Evolutionary conservation across 78 protist species (phyloP).

Genomic region (Planoprotostelium fungivorum): DNA sequence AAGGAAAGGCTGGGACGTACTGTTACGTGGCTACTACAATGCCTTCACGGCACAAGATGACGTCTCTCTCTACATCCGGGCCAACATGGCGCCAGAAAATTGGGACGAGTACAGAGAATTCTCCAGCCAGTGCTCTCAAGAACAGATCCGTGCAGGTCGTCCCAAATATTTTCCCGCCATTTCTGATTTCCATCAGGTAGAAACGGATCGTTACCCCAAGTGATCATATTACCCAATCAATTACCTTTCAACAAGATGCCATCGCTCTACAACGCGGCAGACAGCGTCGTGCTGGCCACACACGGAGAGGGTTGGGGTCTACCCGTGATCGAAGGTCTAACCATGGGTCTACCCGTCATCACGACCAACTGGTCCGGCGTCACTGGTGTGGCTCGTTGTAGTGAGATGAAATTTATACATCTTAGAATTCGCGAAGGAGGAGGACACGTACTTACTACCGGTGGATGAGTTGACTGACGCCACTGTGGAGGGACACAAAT

Average conservation of each 20-base stretch:
- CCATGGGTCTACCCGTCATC: constrained; percentile 12
- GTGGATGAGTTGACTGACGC: neutral
- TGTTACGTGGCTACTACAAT: constrained; percentile 17
- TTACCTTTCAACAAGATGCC: constrained; percentile 11
- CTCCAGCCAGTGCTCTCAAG: neutral
- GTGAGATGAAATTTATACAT: neutral
- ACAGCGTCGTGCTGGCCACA: constrained; percentile 32
- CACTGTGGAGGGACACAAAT: neutral
- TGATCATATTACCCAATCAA: neutral
- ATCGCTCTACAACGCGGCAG: constrained; percentile 10
- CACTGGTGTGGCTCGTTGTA: constrained; percentile 4
- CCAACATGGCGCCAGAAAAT: neutral
- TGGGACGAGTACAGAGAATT: neutral
- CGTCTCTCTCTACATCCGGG: constrained; percentile 11
- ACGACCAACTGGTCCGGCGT: constrained; percentile 22
- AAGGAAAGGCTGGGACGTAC: constrained; percentile 43
- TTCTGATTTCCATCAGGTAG: neutral
- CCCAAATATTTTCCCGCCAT: neutral
- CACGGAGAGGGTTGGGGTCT: constrained; percentile 58
- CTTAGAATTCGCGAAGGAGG: neutral
- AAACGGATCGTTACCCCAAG: neutral
- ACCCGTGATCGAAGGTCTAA: constrained; percentile 32
- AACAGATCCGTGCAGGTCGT: neutral
- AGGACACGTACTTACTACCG: neutral
- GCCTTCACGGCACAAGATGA: constrained; percentile 1